Percentiles rank a stretch among this genome's conserved stretches.
Evolutionary conservation across 352 stramenopile species (phyloP).

Genomic region (Pythium vanterpoolii): DNA sequence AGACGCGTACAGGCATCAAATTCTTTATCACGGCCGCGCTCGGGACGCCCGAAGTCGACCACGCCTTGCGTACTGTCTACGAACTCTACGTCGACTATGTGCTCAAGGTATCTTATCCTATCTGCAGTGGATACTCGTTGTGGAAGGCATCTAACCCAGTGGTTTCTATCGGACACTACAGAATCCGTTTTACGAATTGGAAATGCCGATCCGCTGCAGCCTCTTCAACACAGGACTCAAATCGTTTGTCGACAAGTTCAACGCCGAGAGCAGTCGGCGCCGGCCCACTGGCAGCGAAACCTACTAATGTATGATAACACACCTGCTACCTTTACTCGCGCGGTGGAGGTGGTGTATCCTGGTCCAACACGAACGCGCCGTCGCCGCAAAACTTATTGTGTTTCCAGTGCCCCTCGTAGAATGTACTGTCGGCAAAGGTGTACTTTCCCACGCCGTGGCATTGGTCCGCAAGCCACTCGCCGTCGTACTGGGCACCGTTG

Average conservation of each 20-base stretch:
- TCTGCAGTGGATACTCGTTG: not conserved
- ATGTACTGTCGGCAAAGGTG: constrained; percentile 67
- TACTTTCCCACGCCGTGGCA: constrained; percentile 78
- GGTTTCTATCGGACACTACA: constrained; percentile 13
- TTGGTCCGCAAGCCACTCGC: constrained; percentile 76
- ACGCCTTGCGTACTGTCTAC: constrained; percentile 87
- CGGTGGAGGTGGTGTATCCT: constrained; percentile 22
- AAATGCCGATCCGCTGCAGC: constrained; percentile 94
- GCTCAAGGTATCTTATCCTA: constrained; percentile 75
- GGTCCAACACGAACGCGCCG: constrained; percentile 56
- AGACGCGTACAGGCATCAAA: constrained; percentile 91
- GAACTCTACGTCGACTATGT: constrained; percentile 95
- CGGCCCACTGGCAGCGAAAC: constrained; percentile 43
- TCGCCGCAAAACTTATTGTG: constrained; percentile 70
- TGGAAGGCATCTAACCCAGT: not conserved
- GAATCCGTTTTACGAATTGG: constrained; percentile 95
- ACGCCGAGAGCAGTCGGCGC: constrained; percentile 54
- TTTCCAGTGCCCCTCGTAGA: constrained; percentile 84
- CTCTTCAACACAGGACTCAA: constrained; percentile 90
- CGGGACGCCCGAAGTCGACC: constrained; percentile 80
- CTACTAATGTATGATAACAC: constrained; percentile 30
- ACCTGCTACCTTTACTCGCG: constrained; percentile 1
- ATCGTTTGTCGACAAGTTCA: constrained; percentile 86
- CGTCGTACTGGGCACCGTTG: constrained; percentile 72
- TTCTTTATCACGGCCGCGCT: constrained; percentile 93